phyloP scores from a whole-genome alignment of 2,329 filamentous ascomycete species.

The Waltergamsia citrina region DNA sequence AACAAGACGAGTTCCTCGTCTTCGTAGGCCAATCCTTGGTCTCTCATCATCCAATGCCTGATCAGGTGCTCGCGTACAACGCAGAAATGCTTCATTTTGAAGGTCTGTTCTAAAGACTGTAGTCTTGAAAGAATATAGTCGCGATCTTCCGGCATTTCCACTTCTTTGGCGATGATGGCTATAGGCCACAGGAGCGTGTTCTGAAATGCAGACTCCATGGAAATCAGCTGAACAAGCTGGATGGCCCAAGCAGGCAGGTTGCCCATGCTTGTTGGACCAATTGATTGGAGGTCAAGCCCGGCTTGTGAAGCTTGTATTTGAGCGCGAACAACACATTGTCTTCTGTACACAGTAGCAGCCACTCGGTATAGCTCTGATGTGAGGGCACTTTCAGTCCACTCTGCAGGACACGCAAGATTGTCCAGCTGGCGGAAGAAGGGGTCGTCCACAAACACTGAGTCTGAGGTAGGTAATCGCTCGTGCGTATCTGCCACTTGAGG shows the following conservation, averaged over 20 bases:
- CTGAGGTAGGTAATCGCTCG: constrained; percentile 2
- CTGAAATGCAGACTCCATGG: constrained; percentile 3
- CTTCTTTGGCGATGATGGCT: constrained; percentile 8
- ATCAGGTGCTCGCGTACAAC: constrained; percentile 5
- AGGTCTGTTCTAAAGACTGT: constrained; percentile 6
- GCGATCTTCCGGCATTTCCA: constrained; percentile 3
- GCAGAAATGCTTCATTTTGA: constrained; percentile 9
- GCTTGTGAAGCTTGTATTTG: background rate
- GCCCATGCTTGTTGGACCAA: constrained; percentile 3
- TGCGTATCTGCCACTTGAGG: background rate
- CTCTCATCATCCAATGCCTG: constrained; percentile 4
- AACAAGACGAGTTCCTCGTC: too few species aligned
- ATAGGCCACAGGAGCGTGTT: constrained; percentile 10
- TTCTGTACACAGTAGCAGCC: constrained; percentile 8
- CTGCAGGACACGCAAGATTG: background rate
- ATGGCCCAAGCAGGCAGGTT: constrained; percentile 8
- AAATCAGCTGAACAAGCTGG: constrained; percentile 6
- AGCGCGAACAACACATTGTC: constrained; percentile 2
- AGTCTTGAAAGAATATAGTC: constrained; percentile 3
- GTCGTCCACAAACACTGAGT: constrained; percentile 1
- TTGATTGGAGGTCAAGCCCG: background rate
- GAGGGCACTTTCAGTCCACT: constrained; percentile 3
- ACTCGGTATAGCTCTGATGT: constrained; percentile 10
- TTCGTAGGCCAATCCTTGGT: background rate
- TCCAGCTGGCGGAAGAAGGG: constrained; percentile 2